Evolutionary conservation across 2,329 filamentous ascomycete species (phyloP).

Genomic region (Colletotrichum destructivum): DNA sequence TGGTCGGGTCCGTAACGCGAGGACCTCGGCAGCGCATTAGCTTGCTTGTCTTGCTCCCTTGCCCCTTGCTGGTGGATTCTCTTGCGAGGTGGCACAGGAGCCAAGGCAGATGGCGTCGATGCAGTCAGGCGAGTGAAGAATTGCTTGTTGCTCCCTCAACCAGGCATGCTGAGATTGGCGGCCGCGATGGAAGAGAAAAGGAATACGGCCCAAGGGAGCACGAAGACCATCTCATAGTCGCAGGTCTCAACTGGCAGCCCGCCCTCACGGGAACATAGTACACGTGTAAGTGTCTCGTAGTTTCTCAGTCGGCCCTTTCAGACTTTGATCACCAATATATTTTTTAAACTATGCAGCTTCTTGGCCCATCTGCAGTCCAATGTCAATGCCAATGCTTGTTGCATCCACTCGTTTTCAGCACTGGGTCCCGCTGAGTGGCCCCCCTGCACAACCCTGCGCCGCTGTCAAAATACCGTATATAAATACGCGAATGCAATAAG

Average conservation of each 20-base stretch:
- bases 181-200: background rate
- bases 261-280: too few relatives aligned
- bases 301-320: background rate
- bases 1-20: background rate
- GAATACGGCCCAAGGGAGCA: background rate
- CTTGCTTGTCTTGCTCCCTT: slow-evolving; percentile 22
- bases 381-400: slow-evolving; percentile 2
- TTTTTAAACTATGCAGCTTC: background rate
- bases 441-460: background rate
- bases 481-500: too few relatives aligned
- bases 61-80: background rate
- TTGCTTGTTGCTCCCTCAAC: slow-evolving; percentile 17
- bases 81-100: background rate
- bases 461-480: background rate
- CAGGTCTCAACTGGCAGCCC: background rate
- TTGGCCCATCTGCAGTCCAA: slow-evolving; percentile 8
- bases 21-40: background rate
- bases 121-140: slow-evolving; percentile 20
- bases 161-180: background rate
- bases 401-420: slow-evolving; percentile 24
- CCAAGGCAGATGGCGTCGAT: slow-evolving; percentile 16
- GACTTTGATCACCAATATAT: background rate
- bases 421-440: slow-evolving; percentile 4
- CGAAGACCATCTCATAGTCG: background rate
- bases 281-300: background rate